Evolutionary conservation across 140 eudicot genomes (phyloP).

Genomic region (Flaveria floridana): DNA sequence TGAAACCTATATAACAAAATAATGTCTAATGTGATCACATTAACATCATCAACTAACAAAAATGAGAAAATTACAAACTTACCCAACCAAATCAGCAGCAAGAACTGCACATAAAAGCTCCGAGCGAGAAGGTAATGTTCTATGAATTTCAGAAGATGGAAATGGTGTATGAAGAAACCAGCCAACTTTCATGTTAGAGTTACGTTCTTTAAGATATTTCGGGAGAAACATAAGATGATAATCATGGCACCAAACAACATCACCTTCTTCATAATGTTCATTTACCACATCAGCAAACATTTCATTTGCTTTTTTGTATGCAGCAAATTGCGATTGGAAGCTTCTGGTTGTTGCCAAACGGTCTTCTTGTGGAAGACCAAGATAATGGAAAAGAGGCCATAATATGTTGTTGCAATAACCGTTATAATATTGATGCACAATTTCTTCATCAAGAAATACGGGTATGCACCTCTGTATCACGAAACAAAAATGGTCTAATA

Average conservation of each 20-base stretch:
- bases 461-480: conserved; percentile 84
- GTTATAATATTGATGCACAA: conserved; percentile 85
- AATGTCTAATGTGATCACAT: not conserved
- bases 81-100: conserved; percentile 95
- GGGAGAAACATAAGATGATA: conserved; percentile 98
- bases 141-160: conserved; percentile 93
- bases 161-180: conserved; percentile 97
- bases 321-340: conserved; percentile 93
- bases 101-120: conserved; percentile 87
- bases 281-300: conserved; percentile 96
- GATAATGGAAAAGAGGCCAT: conserved; percentile 96
- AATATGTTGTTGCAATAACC: conserved; percentile 93
- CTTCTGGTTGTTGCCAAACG: conserved; percentile 92
- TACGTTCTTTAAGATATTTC: conserved; percentile 60
- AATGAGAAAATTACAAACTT: conserved; percentile 24
- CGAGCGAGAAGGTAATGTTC: conserved; percentile 90
- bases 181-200: conserved; percentile 85
- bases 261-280: conserved; percentile 85
- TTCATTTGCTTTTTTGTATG: conserved; percentile 83
- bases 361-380: conserved; percentile 94
- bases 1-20: conserved; percentile 60
- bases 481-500: not conserved
- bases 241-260: conserved; percentile 97
- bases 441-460: conserved; percentile 87
- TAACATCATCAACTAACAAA: not conserved